These are phyloP conservation scores for Thozetella sp. DNA, from an alignment of 495 filamentous ascomycete species.

Conservation along the genomic window DNA sequence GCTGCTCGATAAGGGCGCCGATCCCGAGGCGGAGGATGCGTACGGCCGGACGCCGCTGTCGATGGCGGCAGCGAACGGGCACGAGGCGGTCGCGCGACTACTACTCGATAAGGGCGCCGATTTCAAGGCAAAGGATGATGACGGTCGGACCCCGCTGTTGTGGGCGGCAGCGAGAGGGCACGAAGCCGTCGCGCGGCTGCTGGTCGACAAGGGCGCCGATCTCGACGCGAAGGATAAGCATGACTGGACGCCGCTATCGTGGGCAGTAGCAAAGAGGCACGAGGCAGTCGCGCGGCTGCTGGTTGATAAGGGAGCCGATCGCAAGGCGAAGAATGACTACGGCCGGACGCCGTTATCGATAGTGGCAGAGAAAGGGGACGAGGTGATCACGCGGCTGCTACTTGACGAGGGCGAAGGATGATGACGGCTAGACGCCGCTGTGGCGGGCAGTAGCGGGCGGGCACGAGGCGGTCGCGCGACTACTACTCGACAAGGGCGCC, in stretches of 20 bases:
- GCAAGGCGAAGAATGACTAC: neutral
- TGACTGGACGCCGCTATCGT: neutral
- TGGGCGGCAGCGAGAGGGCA: no score
- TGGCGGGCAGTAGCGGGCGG: neutral
- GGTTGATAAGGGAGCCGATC: neutral
- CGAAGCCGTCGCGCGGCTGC: no score
- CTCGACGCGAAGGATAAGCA: neutral
- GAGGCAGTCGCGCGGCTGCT: neutral
- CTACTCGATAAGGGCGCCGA: no score
- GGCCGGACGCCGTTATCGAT: neutral
- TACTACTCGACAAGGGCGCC: no score
- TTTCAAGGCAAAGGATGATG: no score
- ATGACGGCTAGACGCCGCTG: neutral
- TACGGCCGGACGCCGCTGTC: no score
- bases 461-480: neutral
- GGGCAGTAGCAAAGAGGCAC: neutral
- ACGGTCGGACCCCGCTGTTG: no score
- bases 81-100: no score
- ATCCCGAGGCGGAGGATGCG: no score
- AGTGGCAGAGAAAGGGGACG: neutral
- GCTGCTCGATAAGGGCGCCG: no score
- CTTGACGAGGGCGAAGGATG: neutral
- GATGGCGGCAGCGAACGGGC: no score
- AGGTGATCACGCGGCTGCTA: neutral
- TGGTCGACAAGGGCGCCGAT: no score